A percentile compares a stretch with the other conserved stretches of the same genome.
Conservation (phyloP, 208 protist species). For the Crithidia mellificae region DNA sequence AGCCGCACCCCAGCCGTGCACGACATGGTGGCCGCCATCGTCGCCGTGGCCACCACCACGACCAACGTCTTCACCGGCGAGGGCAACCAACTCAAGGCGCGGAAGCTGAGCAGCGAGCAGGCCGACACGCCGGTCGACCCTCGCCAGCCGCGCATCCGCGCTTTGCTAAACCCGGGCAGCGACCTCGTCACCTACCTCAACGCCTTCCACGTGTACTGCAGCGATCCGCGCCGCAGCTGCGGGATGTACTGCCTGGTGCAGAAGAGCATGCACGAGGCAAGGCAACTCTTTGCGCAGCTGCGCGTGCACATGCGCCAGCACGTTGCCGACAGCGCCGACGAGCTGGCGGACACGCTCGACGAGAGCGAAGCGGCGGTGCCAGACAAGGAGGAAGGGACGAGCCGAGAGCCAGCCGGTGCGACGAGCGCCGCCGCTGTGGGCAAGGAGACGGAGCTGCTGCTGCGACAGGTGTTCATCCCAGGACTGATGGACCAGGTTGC, state of each 20-base stretch:
- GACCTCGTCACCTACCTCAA: slow-evolving; percentile 83
- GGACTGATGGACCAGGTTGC: slow-evolving; percentile 90
- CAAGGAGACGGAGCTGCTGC: slow-evolving; percentile 64
- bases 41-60: slow-evolving; percentile 73
- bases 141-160: slow-evolving; percentile 46
- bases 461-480: slow-evolving; percentile 84
- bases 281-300: slow-evolving; percentile 72
- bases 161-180: slow-evolving; percentile 80
- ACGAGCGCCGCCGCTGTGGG: no score
- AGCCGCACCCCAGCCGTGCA: slow-evolving; percentile 21
- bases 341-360: slow-evolving; percentile 73
- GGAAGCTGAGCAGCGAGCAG: slow-evolving; percentile 39
- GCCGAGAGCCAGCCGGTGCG: neutral
- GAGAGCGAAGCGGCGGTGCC: slow-evolving; percentile 41
- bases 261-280: slow-evolving; percentile 83
- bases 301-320: slow-evolving; percentile 37
- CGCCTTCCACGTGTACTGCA: slow-evolving; percentile 69
- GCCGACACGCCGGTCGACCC: slow-evolving; percentile 36
- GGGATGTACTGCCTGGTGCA: slow-evolving; percentile 76
- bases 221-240: slow-evolving; percentile 41
- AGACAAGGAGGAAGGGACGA: slow-evolving; percentile 19
- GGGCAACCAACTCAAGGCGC: slow-evolving; percentile 78
- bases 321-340: slow-evolving; percentile 21
- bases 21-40: slow-evolving; percentile 59
- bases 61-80: slow-evolving; percentile 85